Conservation (phyloP, 2,329 filamentous ascomycete species). For the Xylariaceae sp. region DNA sequence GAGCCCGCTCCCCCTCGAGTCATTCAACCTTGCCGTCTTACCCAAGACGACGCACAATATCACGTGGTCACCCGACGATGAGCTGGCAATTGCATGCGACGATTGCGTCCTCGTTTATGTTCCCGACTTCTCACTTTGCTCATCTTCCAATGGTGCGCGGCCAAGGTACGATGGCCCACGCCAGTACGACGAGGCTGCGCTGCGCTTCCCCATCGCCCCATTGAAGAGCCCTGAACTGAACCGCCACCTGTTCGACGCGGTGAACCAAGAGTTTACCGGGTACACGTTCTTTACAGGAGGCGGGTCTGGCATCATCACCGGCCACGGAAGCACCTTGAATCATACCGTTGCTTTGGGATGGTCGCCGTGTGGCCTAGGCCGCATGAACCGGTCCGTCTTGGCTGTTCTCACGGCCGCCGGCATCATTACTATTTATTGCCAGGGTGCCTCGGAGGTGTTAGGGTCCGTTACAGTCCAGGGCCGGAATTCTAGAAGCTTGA, state of each 20-base stretch:
- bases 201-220: constrained; percentile 42
- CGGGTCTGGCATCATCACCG: constrained; percentile 54
- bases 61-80: constrained; percentile 63
- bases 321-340: constrained; percentile 58
- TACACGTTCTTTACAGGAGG: constrained; percentile 50
- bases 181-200: constrained; percentile 41
- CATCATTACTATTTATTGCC: constrained; percentile 58
- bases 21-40: constrained; percentile 51
- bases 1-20: constrained; percentile 56
- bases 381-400: constrained; percentile 59
- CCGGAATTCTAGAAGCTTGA: constrained; percentile 50
- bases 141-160: background rate
- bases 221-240: constrained; percentile 39
- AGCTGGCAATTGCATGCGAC: constrained; percentile 63
- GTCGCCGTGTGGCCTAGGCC: constrained; percentile 65
- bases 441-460: constrained; percentile 44
- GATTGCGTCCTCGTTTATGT: constrained; percentile 61
- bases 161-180: constrained; percentile 34
- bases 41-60: constrained; percentile 53
- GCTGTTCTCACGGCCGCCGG: constrained; percentile 59
- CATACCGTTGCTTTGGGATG: constrained; percentile 62
- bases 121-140: constrained; percentile 50
- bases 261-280: constrained; percentile 34
- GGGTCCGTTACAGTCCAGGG: constrained; percentile 40
- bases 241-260: constrained; percentile 39